Evolutionary conservation across 805 yeast species (phyloP), one percentile per base, ranked within the genome.

Genomic region (Cyberlindnera amylophila): DNA sequence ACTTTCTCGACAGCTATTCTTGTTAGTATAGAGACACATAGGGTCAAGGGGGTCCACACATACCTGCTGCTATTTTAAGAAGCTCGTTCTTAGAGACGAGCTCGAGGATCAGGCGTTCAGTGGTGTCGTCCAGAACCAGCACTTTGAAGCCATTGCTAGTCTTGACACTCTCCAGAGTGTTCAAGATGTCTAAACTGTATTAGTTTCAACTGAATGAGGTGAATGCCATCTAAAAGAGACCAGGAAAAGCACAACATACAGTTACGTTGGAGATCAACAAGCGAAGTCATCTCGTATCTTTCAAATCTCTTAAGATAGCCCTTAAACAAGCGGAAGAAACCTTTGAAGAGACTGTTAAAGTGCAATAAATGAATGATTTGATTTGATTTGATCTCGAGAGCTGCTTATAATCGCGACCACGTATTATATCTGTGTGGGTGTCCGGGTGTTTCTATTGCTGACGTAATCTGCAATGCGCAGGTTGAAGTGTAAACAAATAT

Each of bases 1-100:
- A 87, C 67, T 47, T 67, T 63, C 54, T 82, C 89, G 14, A 86
- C 70, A 12, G 86, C 80, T 45, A 83, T 74, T 11, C 1, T 2
- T 19, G 36, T 32, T 36, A 37, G 38, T 37, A 27, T 13, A 11
- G 37, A 24, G 37, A 19, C 21, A 15, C 7, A 14, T 33, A 6
- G 11, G 17, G 12, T 4, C 12, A 13, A 16, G 8, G 36, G 18
- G 4, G 13, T 8, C n/a, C 32, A 29, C 43, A 23, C 47, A 23
- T 36, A 44, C 47, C 44, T 27, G 47, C 41, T 7, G 79, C 86
- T 36, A 75, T 58, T 30, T 75, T 63, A 8, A 81, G 63, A 11
- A 81, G 59, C 23, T 71, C 75, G 34, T 68, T 74, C 36, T 69
- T 70, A 19, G 67, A 59, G 15, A 83, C 68, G 15, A 82, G 69